These are phyloP conservation scores for Raphanus hybrid DNA, from an alignment of 441 rosid species.

Conservation along the genomic window DNA sequence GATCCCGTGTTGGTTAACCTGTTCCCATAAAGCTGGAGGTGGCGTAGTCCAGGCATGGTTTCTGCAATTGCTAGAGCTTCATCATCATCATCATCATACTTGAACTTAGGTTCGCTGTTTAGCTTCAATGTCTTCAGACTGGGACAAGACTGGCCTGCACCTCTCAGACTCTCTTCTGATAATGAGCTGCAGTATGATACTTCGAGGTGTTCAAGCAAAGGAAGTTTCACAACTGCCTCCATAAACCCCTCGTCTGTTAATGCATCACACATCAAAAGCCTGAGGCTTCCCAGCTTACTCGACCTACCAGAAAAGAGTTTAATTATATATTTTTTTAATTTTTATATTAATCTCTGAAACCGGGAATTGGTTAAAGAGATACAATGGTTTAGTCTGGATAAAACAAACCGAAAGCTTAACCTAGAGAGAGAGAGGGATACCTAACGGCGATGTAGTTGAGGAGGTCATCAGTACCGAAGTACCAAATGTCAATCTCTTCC, in stretches of 20 bases:
- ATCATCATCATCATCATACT: not conserved
- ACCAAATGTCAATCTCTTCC: not conserved
- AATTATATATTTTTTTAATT: too few species aligned
- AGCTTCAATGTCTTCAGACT: not conserved
- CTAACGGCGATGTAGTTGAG: not conserved
- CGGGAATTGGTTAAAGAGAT: too few species aligned
- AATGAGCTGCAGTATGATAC: not conserved
- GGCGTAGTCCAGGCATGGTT: not conserved
- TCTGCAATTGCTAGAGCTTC: constrained; percentile 15
- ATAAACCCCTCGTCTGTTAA: constrained; percentile 52
- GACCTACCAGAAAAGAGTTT: too few species aligned
- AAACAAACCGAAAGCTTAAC: too few species aligned
- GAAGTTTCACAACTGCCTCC: constrained; percentile 6
- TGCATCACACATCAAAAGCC: constrained; percentile 43
- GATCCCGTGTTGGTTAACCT: not conserved
- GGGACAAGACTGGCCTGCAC: constrained; percentile 11
- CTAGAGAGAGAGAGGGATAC: not conserved
- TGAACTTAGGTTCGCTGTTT: not conserved
- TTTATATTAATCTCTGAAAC: too few species aligned
- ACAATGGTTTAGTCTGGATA: too few species aligned
- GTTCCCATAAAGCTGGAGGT: not conserved
- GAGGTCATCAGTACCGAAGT: not conserved
- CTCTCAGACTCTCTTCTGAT: not conserved
- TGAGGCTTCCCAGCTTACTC: constrained; percentile 47
- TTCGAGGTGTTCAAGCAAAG: not conserved